Percentiles rank a stretch among this genome's conserved stretches.
phyloP scores from a whole-genome alignment of 2,329 filamentous ascomycete genomes.

The Setomelanomma holmii region DNA sequence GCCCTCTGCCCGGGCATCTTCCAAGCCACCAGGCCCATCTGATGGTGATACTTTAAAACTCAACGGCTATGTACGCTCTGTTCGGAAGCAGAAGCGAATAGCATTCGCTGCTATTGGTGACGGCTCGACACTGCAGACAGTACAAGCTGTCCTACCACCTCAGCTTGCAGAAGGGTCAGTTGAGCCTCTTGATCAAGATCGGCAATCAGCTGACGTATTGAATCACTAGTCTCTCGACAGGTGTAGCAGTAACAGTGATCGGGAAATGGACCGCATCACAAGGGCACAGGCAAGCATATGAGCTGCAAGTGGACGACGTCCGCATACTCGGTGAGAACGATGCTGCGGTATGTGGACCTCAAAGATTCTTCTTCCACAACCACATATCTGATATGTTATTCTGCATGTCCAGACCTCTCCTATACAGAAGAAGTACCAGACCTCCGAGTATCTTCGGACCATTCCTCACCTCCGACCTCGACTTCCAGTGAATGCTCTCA shows the following conservation, averaged over 20 bases:
- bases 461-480: conserved; percentile 87
- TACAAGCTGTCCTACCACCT: conserved; percentile 83
- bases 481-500: conserved; percentile 78
- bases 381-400: not conserved
- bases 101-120: conserved; percentile 87
- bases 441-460: conserved; percentile 83
- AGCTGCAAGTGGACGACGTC: conserved; percentile 76
- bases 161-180: conserved; percentile 75
- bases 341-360: conserved; percentile 69
- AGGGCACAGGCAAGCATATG: conserved; percentile 74
- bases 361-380: not conserved
- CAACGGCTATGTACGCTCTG: conserved; percentile 81
- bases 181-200: not conserved
- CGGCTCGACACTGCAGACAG: conserved; percentile 77
- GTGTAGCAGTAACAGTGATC: conserved; percentile 77
- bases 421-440: conserved; percentile 96
- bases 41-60: conserved; percentile 53
- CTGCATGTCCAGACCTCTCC: conserved; percentile 73
- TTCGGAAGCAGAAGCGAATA: conserved; percentile 83
- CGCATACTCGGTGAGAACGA: conserved; percentile 79
- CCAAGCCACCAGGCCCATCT: conserved; percentile 56
- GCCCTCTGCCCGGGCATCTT: conserved; percentile 48
- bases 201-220: conserved; percentile 20
- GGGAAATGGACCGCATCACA: conserved; percentile 79
- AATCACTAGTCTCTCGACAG: conserved; percentile 73